A percentile compares a stretch with the other conserved stretches of the same genome.
These are phyloP conservation scores for Fusarium sambucinum DNA, from an alignment of 2,329 filamentous ascomycete species.

Conservation along the genomic window DNA sequence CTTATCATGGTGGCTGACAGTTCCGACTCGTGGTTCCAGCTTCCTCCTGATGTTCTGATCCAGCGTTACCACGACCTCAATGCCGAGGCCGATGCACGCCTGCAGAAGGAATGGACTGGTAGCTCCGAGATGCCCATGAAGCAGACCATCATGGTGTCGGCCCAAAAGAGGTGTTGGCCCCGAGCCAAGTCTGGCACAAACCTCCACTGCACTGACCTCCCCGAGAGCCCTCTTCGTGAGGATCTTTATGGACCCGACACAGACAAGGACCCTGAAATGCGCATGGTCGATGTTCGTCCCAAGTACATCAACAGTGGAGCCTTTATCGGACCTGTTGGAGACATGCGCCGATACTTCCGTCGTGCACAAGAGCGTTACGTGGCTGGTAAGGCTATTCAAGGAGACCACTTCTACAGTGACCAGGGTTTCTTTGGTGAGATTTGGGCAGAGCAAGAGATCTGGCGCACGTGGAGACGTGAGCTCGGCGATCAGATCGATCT, in stretches of 20 bases:
- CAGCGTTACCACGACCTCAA: conserved; percentile 45
- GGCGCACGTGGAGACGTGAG: conserved; percentile 35
- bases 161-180: conserved; percentile 45
- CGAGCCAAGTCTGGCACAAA: conserved; percentile 17
- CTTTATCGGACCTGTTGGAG: conserved; percentile 47
- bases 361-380: conserved; percentile 41
- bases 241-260: conserved; percentile 43
- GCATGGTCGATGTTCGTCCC: conserved; percentile 38
- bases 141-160: conserved; percentile 43
- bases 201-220: conserved; percentile 38
- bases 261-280: conserved; percentile 26
- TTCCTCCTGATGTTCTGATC: conserved; percentile 47
- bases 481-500: conserved; percentile 13
- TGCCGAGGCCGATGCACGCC: conserved; percentile 29
- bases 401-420: conserved; percentile 42
- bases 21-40: conserved; percentile 50
- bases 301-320: conserved; percentile 48
- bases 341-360: conserved; percentile 44
- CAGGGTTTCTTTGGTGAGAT: conserved; percentile 50
- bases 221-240: conserved; percentile 31
- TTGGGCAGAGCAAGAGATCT: conserved; percentile 47
- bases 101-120: conserved; percentile 24
- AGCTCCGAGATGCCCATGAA: conserved; percentile 33
- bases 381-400: conserved; percentile 17
- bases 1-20: conserved; percentile 48